phyloP scores from a whole-genome alignment of 257 asterid genomes.

The Gentiana dahurica region DNA sequence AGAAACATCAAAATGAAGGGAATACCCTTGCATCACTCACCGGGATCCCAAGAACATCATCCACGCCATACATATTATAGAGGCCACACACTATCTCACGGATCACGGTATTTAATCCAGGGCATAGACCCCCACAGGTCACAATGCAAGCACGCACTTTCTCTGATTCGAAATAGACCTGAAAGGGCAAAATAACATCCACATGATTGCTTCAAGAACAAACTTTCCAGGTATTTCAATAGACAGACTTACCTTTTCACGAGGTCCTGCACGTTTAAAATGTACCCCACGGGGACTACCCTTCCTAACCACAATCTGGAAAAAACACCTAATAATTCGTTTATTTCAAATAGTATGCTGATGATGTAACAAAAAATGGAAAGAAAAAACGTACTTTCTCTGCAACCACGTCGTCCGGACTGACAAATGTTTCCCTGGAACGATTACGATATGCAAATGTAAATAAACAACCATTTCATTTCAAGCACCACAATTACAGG shows the following conservation, averaged over 20 bases:
- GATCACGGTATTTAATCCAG: conserved; percentile 16
- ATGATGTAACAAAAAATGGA: background rate
- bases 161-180: conserved; percentile 15
- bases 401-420: background rate
- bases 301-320: conserved; percentile 13
- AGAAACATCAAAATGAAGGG: too few species aligned
- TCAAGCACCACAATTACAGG: background rate
- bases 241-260: conserved; percentile 9
- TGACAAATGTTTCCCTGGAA: background rate
- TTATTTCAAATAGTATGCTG: background rate
- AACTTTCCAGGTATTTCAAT: background rate
- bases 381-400: background rate
- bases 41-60: conserved; percentile 12
- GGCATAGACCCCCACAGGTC: conserved; percentile 19
- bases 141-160: conserved; percentile 15
- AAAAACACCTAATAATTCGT: background rate
- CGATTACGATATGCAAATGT: too few species aligned
- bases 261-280: conserved; percentile 20
- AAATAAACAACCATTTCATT: background rate
- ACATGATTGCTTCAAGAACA: background rate
- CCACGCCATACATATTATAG: conserved; percentile 17
- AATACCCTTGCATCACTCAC: background rate
- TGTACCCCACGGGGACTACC: conserved; percentile 15
- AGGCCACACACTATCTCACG: conserved; percentile 14
- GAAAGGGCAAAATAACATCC: background rate